Conservation (phyloP, 176 grass and related monocot species). For the Phyllostachys edulis region DNA sequence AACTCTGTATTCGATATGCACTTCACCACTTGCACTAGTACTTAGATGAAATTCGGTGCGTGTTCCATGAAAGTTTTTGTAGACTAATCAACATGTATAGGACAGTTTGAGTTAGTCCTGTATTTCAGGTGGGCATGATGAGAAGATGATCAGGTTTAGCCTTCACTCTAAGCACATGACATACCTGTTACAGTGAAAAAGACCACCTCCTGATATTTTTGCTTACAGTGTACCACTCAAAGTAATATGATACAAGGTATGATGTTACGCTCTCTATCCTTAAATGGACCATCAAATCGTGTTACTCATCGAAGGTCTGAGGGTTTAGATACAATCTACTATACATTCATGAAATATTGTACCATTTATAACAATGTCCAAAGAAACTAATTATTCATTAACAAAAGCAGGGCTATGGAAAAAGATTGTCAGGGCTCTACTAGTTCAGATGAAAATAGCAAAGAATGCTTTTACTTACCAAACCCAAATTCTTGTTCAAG, state of each 20-base stretch:
- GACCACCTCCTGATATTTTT: background rate
- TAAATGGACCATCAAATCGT: background rate
- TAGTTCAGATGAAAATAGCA: background rate
- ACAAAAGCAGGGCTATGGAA: background rate
- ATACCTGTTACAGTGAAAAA: background rate
- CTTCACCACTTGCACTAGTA: background rate
- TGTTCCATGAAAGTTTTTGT: background rate
- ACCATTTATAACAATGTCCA: background rate
- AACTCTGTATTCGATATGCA: background rate
- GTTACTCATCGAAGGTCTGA: background rate
- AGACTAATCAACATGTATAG: background rate
- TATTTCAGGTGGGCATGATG: background rate
- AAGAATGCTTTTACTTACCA: constrained; percentile 31
- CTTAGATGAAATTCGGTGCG: background rate
- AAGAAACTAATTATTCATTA: background rate
- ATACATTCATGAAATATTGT: background rate
- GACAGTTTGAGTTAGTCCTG: background rate
- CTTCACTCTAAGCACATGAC: constrained; percentile 12
- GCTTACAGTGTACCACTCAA: background rate
- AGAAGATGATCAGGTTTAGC: background rate
- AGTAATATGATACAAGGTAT: background rate
- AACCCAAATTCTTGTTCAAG: constrained; percentile 92
- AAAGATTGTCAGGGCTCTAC: background rate
- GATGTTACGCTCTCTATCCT: background rate
- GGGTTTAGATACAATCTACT: background rate